Conservation (phyloP, 2,329 filamentous ascomycete species). For the Nemania abortiva region DNA sequence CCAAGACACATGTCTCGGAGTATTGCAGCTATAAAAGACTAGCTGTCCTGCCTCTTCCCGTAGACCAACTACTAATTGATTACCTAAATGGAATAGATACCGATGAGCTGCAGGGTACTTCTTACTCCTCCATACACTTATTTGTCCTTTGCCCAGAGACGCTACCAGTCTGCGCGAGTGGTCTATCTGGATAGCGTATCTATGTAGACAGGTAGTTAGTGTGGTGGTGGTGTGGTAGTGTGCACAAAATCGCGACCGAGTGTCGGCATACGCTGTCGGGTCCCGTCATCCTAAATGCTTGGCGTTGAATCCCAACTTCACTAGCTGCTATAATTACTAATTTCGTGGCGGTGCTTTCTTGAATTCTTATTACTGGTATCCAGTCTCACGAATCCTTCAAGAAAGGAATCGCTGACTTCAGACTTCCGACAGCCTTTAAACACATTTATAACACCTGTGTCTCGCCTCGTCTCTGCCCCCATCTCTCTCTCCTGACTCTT, state of each 20-base stretch:
- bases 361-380: background rate
- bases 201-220: background rate
- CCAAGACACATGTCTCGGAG: constrained; percentile 12
- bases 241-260: background rate
- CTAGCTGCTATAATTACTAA: background rate
- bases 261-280: background rate
- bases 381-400: constrained; percentile 2
- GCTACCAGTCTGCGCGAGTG: background rate
- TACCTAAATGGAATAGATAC: background rate
- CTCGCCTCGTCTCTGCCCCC: background rate
- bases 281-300: background rate
- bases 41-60: background rate
- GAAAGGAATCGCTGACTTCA: background rate
- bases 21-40: constrained; percentile 1
- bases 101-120: constrained; percentile 4
- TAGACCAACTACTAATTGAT: background rate
- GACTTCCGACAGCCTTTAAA: background rate
- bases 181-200: background rate
- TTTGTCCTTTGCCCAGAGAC: background rate
- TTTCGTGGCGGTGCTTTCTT: background rate
- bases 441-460: background rate
- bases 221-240: background rate
- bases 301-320: background rate
- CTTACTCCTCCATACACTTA: background rate
- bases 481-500: background rate